Evolutionary conservation across 495 filamentous ascomycete species (phyloP).

Genomic region (Pseudevernia furfuracea): DNA sequence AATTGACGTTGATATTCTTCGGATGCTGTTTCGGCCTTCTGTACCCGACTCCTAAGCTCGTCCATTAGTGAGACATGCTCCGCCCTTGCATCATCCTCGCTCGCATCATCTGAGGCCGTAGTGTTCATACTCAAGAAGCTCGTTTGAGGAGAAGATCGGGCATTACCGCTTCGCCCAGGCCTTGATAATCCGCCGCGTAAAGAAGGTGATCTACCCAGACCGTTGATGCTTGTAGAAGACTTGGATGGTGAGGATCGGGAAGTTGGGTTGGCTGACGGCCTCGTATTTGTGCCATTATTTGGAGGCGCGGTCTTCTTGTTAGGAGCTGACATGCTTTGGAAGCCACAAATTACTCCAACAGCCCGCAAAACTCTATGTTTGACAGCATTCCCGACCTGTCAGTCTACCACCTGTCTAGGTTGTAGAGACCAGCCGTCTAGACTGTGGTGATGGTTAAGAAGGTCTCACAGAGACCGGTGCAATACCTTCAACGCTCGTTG

Average conservation of each 20-base stretch:
- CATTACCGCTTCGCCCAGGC: constrained; percentile 19
- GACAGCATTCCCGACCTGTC: neutral
- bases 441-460: neutral
- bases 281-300: constrained; percentile 12
- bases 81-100: constrained; percentile 54
- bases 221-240: constrained; percentile 18
- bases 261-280: constrained; percentile 14
- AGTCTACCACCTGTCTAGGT: neutral
- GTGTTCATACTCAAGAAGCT: constrained; percentile 10
- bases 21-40: constrained; percentile 68
- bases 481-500: neutral
- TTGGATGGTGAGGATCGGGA: constrained; percentile 16
- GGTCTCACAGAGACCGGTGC: neutral
- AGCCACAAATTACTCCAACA: constrained; percentile 3
- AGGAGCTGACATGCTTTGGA: constrained; percentile 10
- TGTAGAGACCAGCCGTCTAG: neutral
- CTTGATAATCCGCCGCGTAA: constrained; percentile 18
- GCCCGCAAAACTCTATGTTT: neutral
- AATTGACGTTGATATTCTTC: constrained; percentile 79
- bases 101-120: constrained; percentile 17
- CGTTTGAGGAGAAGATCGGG: constrained; percentile 9
- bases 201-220: constrained; percentile 21
- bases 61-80: constrained; percentile 74
- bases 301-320: constrained; percentile 11
- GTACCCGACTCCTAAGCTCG: constrained; percentile 72